Base-by-base conservation (phyloP, 768 basidiomycete species). In the Tubosaeta sp. region DNA sequence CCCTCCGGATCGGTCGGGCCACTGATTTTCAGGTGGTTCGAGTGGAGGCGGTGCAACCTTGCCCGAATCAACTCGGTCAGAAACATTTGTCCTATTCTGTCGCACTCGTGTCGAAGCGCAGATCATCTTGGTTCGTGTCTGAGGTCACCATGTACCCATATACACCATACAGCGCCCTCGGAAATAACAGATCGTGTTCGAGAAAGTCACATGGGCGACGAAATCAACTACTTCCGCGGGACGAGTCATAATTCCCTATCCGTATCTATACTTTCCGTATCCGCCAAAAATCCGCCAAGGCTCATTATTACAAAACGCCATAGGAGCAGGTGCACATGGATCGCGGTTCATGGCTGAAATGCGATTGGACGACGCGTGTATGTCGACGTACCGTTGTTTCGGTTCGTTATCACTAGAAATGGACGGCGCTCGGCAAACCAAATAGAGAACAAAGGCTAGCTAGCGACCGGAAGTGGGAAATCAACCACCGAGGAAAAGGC, bases 331-430 rank as follows among this genome's bases (percentile, higher is more conserved):
- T 30, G 27, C 27, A 43, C 14, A 45, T 40, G 39, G 39, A 24
- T 14, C 12, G 22, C 39, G 39, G 24, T 24, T 24, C 3, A 16
- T 12, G 10, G 6, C 22, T 3, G 22, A 13, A 13, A 22, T 24
- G 6, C 13, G 39, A 22, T 40, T 40, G 36, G 36, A 38, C 19
- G 19, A 21, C 14, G 22, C 22, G 14, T 9, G 19, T 46, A 52
- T 59, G 54, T 52, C 14, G 22, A 42, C 39, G 39, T 62, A 55
- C 63, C 63, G 22, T 36, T 57, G n/a, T 54, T 30, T 53, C 51
- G 63, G 63, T 55, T 56, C 63, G 57, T 61, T 49, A 44, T 54
- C 41, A 27, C 57, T 49, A 18, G 13, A 44, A 18, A 18, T 31
- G 9, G 49, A 14, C 10, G 21, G 39, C 39, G 39, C 39, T 18